Evolutionary conservation across 225 moss, liverwort and hornwort species (phyloP).

Genomic region (Physcomitrium patens): DNA sequence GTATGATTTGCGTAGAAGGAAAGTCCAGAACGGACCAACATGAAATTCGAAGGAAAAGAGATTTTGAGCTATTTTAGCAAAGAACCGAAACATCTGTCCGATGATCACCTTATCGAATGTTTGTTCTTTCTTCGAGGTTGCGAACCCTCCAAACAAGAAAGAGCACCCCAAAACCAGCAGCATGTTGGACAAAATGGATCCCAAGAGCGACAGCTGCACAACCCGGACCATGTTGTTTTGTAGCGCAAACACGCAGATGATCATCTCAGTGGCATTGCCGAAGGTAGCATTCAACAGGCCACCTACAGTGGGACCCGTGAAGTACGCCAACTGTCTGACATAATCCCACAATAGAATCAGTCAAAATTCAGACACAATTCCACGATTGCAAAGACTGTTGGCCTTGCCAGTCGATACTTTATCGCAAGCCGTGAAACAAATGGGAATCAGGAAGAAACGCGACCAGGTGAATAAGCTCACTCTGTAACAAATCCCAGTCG

Average conservation of each 20-base stretch:
- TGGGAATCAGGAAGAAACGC: neutral
- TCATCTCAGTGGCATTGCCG: constrained; percentile 91
- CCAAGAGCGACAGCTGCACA: constrained; percentile 84
- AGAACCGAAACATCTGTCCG: neutral
- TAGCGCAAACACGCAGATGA: constrained; percentile 80
- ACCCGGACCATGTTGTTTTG: constrained; percentile 80
- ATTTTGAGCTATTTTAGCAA: too few species aligned
- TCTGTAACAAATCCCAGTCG: constrained; percentile 86
- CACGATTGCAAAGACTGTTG: too few species aligned
- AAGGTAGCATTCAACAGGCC: constrained; percentile 89
- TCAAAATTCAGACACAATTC: neutral
- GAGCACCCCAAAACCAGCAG: constrained; percentile 93
- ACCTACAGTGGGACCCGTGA: constrained; percentile 67
- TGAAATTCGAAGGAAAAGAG: too few species aligned
- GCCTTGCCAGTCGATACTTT: too few species aligned
- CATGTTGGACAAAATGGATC: constrained; percentile 92
- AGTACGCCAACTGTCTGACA: constrained; percentile 62
- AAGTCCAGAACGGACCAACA: too few species aligned
- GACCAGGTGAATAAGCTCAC: constrained; percentile 40
- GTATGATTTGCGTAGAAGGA: neutral
- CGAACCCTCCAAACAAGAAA: constrained; percentile 76
- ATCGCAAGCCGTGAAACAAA: neutral
- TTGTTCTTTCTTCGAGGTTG: constrained; percentile 69
- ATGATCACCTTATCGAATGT: constrained; percentile 63
- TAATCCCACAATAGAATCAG: neutral